Evolutionary conservation across 2,329 filamentous ascomycete genomes (phyloP).

Genomic region (Neofusicoccum parvum): DNA sequence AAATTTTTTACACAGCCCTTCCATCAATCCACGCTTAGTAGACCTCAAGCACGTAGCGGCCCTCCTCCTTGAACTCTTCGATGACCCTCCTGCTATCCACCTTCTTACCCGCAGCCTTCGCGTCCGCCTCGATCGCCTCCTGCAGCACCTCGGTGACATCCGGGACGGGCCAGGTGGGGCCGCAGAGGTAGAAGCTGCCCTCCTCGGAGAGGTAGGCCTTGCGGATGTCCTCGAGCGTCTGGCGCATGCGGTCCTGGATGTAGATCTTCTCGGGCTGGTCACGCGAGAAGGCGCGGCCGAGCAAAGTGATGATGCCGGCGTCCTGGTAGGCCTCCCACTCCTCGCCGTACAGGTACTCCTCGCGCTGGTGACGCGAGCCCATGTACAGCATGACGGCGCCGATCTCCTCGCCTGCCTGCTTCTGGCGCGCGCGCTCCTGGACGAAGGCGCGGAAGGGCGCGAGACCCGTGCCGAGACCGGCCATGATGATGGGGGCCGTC

Average conservation of each 20-base stretch:
- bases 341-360: constrained; percentile 98
- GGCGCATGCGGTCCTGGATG: constrained; percentile 96
- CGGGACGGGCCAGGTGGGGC: constrained; percentile 96
- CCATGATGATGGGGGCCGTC: constrained; percentile 96
- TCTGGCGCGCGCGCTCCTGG: constrained; percentile 97
- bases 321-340: constrained; percentile 99
- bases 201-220: constrained; percentile 84
- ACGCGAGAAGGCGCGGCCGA: constrained; percentile 91
- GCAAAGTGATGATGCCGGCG: constrained; percentile 89
- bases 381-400: constrained; percentile 94
- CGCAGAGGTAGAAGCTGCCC: constrained; percentile 95
- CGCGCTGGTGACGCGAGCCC: constrained; percentile 93
- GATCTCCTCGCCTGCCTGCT: constrained; percentile 94
- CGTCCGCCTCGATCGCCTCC: constrained; percentile 82
- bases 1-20: too few species aligned
- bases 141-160: constrained; percentile 93
- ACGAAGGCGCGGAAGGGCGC: constrained; percentile 99
- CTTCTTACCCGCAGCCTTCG: constrained; percentile 65
- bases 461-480: constrained; percentile 94
- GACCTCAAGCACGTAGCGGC: constrained; percentile 93
- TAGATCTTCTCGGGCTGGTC: constrained; percentile 99
- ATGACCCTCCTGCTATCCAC: constrained; percentile 87
- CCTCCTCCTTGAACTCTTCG: constrained; percentile 93
- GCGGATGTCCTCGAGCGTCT: constrained; percentile 80
- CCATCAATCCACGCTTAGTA: constrained; percentile 61